Evolutionary conservation across 176 grass and related monocot genomes (phyloP), one percentile per base, ranked within the genome.

Genomic region (Carex kokanica): DNA sequence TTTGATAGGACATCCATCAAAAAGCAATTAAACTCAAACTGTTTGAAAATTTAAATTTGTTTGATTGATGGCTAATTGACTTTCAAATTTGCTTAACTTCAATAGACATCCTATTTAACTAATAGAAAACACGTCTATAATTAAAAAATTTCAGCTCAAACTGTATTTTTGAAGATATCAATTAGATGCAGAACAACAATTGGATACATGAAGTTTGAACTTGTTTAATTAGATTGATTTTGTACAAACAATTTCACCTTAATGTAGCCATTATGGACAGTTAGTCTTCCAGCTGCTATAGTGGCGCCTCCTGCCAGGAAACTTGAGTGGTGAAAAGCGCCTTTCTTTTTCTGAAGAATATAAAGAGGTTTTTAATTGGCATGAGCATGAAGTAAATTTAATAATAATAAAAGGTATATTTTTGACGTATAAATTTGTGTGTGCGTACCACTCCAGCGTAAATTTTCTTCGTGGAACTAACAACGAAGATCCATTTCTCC

Each of bases 281-380:
- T 64, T 47, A 95, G 55, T 81, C 87, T 88, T 36, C 93, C 93
- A 84, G 90, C 90, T 66, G 90, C 90, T 78, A 89, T 88, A 14
- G 93, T 92, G 13, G 93, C 88, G 14, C 93, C 93, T 47, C 90
- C 93, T 54, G 93, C 90, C 59, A 95, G 93, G 86, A 95, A 92
- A 83, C 93, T 95, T 0, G 93, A 95, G 83, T 95, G 93, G 67
- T 95, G 93, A 86, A 95, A 95, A 18, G 60, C 83, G 0, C 93
- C 90, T 69, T 90, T 95, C 29, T 78, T 84, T 47, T 92, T 95
- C 90, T 92, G 86, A 81, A 85, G 56, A 75, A 27, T 3, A 15
- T 65, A 13, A 64, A 8, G 15, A 78, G 21, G 64, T 20, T 60
- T 78, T 54, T 1, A 36, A 43, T 40, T 23, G 8, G 47, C 23